Base-by-base conservation (phyloP, 2,329 filamentous ascomycete genomes). In the Colletotrichum sp. region DNA sequence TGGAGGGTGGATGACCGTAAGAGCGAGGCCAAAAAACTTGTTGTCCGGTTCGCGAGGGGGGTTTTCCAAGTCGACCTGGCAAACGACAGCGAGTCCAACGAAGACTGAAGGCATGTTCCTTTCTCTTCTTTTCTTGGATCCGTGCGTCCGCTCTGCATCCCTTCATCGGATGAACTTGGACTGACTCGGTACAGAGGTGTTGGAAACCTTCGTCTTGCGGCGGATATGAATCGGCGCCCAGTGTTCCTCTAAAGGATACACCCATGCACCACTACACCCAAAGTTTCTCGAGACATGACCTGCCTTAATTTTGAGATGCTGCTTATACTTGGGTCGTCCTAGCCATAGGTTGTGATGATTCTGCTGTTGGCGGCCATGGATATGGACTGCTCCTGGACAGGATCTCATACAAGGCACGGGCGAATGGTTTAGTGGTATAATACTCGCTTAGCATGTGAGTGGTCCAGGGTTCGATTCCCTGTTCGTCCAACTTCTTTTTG, bases 381-480 rank as follows among this genome's bases (percentile, higher is more conserved):
- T 18, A 60, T 10, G 5, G 3, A 8, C 24, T 9, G 55, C 55
- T 59, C 30, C 13, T 34, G 28, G 8, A 30, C 28, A 30, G 28
- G 28, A 4, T 30, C 3, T 30, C 28, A 3, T 30, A 30, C 28
- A 13, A 15, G 32, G 12, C 7, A 5, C 8, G 34, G 70, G 67
- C 67, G 71, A 59, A 64, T 71, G 71, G 66, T 55, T 74, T 74
- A 70, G 71, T 70, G 44, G 71, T 65, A 75, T 71, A 75, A 75
- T 71, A 68, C 62, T 68, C 69, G 72, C 68, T 75, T 67, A 67
- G 68, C 68, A 67, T 67, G 62, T 30, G 69, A 60, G 39, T 65
- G 69, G 67, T 67, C 72, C 71, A 55, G 71, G 71, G 71, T 74
- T 74, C 71, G 71, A 74, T 74, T 74, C 71, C 71, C 71, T 55